Evolutionary conservation across 805 yeast genomes (phyloP).

Genomic region (Lipomyces orientalis): DNA sequence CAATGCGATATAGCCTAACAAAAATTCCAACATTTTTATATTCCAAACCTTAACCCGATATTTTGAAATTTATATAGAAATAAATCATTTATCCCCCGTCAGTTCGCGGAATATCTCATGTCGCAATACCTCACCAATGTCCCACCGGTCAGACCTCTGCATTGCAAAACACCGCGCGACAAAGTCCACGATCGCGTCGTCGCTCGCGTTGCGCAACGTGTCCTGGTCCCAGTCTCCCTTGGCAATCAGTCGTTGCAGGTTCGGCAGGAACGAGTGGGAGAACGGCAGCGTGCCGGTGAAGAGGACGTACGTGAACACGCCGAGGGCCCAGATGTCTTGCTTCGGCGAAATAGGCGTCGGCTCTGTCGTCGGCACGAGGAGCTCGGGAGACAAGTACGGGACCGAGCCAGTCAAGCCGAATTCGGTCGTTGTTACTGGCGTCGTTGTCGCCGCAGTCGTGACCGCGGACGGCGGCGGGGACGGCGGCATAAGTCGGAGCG

Average conservation of each 20-base stretch:
- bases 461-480: slow-evolving; percentile 12
- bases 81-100: background rate
- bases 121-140: slow-evolving; percentile 49
- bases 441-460: slow-evolving; percentile 10
- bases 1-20: too few species aligned
- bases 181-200: slow-evolving; percentile 45
- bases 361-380: slow-evolving; percentile 63
- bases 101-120: slow-evolving; percentile 25
- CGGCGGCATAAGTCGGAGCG: background rate
- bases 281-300: slow-evolving; percentile 78
- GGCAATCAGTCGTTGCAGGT: slow-evolving; percentile 72
- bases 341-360: slow-evolving; percentile 51
- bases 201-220: slow-evolving; percentile 45
- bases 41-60: background rate
- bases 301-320: slow-evolving; percentile 77
- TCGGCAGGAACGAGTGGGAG: slow-evolving; percentile 81
- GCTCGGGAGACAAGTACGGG: slow-evolving; percentile 92
- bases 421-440: slow-evolving; percentile 19
- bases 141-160: slow-evolving; percentile 60
- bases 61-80: too few species aligned
- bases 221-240: slow-evolving; percentile 65
- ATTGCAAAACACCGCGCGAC: slow-evolving; percentile 61
- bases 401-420: slow-evolving; percentile 67
- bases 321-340: slow-evolving; percentile 87
- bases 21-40: too few species aligned